Conservation (phyloP, 768 basidiomycete genomes). For the Amanita rubescens region DNA sequence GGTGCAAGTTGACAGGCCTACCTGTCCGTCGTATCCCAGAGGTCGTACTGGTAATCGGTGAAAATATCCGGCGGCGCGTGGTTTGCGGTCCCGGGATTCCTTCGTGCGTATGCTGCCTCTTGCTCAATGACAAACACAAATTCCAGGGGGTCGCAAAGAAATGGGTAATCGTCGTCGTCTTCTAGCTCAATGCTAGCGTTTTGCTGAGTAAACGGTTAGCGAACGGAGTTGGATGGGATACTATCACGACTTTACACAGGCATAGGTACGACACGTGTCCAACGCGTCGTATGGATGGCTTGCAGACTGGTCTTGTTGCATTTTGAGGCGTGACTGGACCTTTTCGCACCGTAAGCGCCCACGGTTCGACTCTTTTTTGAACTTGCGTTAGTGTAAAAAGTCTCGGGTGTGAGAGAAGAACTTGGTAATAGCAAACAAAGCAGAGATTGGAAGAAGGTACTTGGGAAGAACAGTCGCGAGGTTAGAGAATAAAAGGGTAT, state of each 20-base stretch:
- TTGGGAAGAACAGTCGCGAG: not conserved
- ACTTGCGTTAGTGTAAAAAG: not conserved
- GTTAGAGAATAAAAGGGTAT: not conserved
- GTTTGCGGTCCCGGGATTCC: not conserved
- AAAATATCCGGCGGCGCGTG: not conserved
- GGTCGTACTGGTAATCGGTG: not conserved
- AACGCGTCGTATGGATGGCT: not conserved
- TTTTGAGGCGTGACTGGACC: not conserved
- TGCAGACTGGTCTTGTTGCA: not conserved
- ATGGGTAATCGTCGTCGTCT: not conserved
- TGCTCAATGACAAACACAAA: not conserved
- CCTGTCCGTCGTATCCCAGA: not conserved
- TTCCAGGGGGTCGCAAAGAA: not conserved
- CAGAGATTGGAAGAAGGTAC: not conserved
- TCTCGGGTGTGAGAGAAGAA: not conserved
- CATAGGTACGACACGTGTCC: not conserved
- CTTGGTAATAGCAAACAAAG: no score
- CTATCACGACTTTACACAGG: not conserved
- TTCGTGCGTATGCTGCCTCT: not conserved
- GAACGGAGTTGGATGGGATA: not conserved
- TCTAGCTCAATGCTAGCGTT: not conserved
- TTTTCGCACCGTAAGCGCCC: not conserved
- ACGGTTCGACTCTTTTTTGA: not conserved
- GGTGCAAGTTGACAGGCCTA: not conserved
- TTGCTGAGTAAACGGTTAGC: not conserved